Evolutionary conservation across 1,139 yeast species (phyloP).

Genomic region (Saccharomyces hybrid): DNA sequence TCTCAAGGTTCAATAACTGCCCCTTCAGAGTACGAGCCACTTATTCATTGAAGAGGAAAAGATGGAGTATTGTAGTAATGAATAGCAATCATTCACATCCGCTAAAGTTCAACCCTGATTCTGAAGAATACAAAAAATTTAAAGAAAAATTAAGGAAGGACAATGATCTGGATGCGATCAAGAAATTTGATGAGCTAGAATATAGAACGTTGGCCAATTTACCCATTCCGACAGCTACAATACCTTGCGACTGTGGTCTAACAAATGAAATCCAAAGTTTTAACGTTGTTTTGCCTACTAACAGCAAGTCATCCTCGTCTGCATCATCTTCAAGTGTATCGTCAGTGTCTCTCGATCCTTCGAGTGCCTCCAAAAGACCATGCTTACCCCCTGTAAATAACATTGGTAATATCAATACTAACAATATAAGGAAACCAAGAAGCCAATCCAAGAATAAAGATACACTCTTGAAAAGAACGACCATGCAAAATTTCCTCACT

Average conservation of each 20-base stretch:
- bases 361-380: not conserved
- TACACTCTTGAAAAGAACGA: not conserved
- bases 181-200: conserved; percentile 32
- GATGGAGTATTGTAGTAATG: conserved; percentile 56
- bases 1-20: conserved; percentile 39
- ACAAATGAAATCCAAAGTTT: conserved; percentile 31
- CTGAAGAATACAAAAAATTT: conserved; percentile 31
- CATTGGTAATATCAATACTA: not conserved
- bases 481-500: not conserved
- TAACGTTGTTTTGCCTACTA: conserved; percentile 28
- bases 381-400: not conserved
- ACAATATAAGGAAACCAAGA: not conserved
- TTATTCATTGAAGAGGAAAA: conserved; percentile 44
- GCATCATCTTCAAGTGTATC: conserved; percentile 1
- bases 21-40: conserved; percentile 68
- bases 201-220: conserved; percentile 27
- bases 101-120: conserved; percentile 28
- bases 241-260: conserved; percentile 33
- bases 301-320: not conserved
- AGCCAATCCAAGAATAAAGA: not conserved
- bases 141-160: conserved; percentile 23
- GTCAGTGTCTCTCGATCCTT: not conserved
- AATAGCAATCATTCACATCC: conserved; percentile 43
- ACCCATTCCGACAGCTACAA: conserved; percentile 26
- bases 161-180: conserved; percentile 27